Percentiles rank a stretch among this genome's conserved stretches.
Evolutionary conservation across 495 filamentous ascomycete genomes (phyloP).

Genomic region (Talaromyces stipitatus): DNA sequence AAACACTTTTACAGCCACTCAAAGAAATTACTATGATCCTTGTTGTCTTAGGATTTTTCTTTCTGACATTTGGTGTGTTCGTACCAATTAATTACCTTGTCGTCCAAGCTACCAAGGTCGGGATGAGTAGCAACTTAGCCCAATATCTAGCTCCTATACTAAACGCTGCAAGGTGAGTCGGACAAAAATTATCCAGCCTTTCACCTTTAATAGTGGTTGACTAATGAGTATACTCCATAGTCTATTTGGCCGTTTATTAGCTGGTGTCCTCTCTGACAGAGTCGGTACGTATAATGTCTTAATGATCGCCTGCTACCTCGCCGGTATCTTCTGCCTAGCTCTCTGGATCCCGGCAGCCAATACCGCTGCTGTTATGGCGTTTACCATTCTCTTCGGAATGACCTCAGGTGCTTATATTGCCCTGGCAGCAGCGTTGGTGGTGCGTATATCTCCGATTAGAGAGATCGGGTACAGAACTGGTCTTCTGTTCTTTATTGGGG

Average conservation of each 20-base stretch:
- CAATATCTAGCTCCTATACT: slow-evolving; percentile 65
- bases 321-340: background rate
- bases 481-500: slow-evolving; percentile 10
- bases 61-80: slow-evolving; percentile 36
- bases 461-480: slow-evolving; percentile 18
- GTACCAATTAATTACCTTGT: slow-evolving; percentile 67
- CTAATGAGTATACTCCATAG: slow-evolving; percentile 17
- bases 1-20: background rate
- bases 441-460: slow-evolving; percentile 19
- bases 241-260: slow-evolving; percentile 13
- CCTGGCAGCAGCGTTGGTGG: slow-evolving; percentile 8
- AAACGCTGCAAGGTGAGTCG: slow-evolving; percentile 55
- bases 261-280: slow-evolving; percentile 20
- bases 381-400: slow-evolving; percentile 22
- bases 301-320: background rate
- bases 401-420: slow-evolving; percentile 23
- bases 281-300: slow-evolving; percentile 23
- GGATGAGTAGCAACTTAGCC: slow-evolving; percentile 48
- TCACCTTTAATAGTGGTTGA: background rate
- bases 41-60: background rate
- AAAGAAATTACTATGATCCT: background rate
- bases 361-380: slow-evolving; percentile 17
- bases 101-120: slow-evolving; percentile 41
- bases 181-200: background rate
- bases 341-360: slow-evolving; percentile 4